Evolutionary conservation across 164 flowering plant species (phyloP), one percentile per base, ranked within the genome.

Genomic region (Piper betle): DNA sequence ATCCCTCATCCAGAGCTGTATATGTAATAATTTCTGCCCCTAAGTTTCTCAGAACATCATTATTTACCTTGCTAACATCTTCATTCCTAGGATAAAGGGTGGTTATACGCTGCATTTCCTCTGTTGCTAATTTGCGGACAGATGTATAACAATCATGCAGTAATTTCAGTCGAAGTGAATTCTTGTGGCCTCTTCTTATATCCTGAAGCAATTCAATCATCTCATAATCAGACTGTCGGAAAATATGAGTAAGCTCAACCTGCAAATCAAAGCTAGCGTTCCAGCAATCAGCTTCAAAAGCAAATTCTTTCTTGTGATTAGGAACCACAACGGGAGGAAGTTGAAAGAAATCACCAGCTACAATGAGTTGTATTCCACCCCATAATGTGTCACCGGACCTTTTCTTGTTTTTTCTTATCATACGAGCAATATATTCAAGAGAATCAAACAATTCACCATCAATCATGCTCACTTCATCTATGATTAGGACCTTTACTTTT

Each of bases 251-350:
- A 37, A 86, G 79, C 59, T 79, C 83, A 54, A 82, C 63, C 58
- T 82, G 83, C 53, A 79, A 3, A 50, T 82, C 79, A 59, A 84
- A 86, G 59, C 81, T 79, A 0, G 61, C 17, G 53, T 73, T 52
- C 92, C 92, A 84, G 64, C 82, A 82, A 39, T 77, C 80, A 0
- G 88, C 84, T 62, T 86, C 88, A 58, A 86, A 86, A 0, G 88
- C 84, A 66, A 73, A 82, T 50, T 66, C 72, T 67, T 76, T 81
- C 4, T 38, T 25, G 5, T 52, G 62, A 20, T 60, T 16, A 16
- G 48, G 8, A 3, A 46, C 12, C 2, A 39, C 33, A 7, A 52
- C 43, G 0, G 87, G 93, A 5, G 87, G 87, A 19, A 84, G 67
- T 68, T 86, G 93, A 25, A 78, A 76, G 62, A 86, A 86, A 59